Evolutionary conservation across 2,329 filamentous ascomycete genomes (phyloP), one percentile per base, ranked within the genome.

Genomic region (Exophiala lecanii-corni): DNA sequence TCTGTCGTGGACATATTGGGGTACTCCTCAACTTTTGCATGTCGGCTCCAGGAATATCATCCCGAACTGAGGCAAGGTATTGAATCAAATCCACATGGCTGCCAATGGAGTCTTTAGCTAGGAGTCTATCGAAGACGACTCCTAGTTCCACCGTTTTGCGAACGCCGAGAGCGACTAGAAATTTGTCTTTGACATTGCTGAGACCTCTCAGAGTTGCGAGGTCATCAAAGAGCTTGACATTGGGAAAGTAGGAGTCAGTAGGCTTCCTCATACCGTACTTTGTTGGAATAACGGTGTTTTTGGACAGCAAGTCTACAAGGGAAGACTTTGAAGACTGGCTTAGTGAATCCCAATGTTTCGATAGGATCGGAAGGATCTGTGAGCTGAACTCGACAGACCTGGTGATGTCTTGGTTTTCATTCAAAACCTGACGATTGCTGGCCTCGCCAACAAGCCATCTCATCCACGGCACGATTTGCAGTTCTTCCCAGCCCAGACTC

Each of bases 211-310:
- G 81, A 9, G 84, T 82, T 0, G 92, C 89, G 12, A 98, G 71
- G 60, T 98, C 92, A 49, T 96, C 89, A 58, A 98, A 98, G 0
- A 98, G 71, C 61, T 88, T 92, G 26, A 98, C 92, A n/a, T 80
- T 84, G 2, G 86, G 81, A 59, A 98, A 96, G 63, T 96, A 98
- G 0, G 92, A 82, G 53, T 97, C 89, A 2, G 72, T 68, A 3
- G 92, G 92, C 54, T 78, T 85, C 55, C 74, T 84, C 89, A 98
- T 94, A 5, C 92, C 92, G 53, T 82, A 67, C 60, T 88, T 96
- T 0, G 92, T 97, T 0, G 92, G 92, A 59, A 98, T 86, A 19
- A 94, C 77, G 0, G 87, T 77, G 37, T 84, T 74, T 2, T 75
- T 69, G 40, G 80, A 76, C 2, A 97, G 69, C 3, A 88, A 65